Evolutionary conservation across 192 early-diverging fungal species (phyloP).

Genomic region (Neocallimastix lanati): DNA sequence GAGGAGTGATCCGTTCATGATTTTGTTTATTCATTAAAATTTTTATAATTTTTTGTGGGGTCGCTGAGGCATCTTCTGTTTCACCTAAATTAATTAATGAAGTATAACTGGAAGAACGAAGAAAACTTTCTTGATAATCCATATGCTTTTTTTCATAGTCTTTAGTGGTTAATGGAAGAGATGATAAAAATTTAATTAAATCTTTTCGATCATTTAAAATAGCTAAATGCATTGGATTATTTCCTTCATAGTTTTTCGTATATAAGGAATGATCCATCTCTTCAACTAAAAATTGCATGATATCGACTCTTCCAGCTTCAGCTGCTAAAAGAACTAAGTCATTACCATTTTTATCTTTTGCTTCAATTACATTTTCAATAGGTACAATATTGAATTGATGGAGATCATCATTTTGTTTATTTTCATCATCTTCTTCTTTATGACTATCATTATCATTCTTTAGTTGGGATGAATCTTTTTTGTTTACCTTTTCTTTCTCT

Average conservation of each 20-base stretch:
- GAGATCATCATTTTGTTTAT: no score
- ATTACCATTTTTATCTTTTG: neutral
- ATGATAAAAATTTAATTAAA: neutral
- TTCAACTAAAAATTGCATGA: neutral
- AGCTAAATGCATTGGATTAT: neutral
- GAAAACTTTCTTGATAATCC: neutral
- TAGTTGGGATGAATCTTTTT: neutral
- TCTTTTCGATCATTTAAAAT: neutral
- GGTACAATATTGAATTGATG: neutral
- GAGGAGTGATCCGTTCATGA: neutral
- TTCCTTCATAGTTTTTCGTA: neutral
- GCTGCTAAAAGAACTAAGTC: neutral
- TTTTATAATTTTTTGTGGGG: neutral
- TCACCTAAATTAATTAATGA: neutral
- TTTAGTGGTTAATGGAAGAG: neutral
- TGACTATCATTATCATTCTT: neutral
- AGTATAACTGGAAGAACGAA: neutral
- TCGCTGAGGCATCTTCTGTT: neutral
- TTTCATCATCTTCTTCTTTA: no score
- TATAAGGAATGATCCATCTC: neutral
- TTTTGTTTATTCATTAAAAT: neutral
- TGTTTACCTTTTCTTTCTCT: neutral
- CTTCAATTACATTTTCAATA: neutral
- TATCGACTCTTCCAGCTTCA: neutral
- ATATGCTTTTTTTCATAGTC: neutral